phyloP scores from a whole-genome alignment of 495 filamentous ascomycete species.

The Neurospora hispaniola region DNA sequence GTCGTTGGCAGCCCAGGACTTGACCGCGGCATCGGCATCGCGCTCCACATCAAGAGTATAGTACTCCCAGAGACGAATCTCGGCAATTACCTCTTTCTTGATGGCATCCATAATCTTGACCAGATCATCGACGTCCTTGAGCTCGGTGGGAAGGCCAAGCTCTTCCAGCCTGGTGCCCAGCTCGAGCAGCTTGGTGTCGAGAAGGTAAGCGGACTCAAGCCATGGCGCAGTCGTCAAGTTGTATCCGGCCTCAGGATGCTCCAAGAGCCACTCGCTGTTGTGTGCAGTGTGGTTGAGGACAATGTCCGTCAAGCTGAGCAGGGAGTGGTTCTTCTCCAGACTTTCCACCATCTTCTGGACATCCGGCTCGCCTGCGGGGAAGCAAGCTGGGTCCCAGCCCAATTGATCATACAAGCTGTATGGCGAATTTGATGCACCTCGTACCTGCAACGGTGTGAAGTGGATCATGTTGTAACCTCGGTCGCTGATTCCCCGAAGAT shows the following conservation, averaged over 20 bases:
- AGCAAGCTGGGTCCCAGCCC: constrained; percentile 68
- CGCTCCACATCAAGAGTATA: constrained; percentile 73
- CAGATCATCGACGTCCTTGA: constrained; percentile 65
- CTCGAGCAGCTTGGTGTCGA: constrained; percentile 75
- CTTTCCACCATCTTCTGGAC: constrained; percentile 62
- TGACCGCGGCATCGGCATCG: constrained; percentile 55
- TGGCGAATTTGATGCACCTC: constrained; percentile 86
- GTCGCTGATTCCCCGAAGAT: constrained; percentile 74
- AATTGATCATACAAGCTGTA: constrained; percentile 95
- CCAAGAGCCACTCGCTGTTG: constrained; percentile 88
- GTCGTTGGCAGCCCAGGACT: constrained; percentile 57
- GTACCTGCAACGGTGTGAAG: constrained; percentile 85
- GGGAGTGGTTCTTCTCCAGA: constrained; percentile 74
- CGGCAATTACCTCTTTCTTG: constrained; percentile 66
- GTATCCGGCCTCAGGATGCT: constrained; percentile 93
- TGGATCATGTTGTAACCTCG: constrained; percentile 98
- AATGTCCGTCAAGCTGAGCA: constrained; percentile 89
- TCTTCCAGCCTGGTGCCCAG: constrained; percentile 58
- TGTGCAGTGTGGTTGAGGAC: constrained; percentile 98
- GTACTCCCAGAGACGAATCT: constrained; percentile 82
- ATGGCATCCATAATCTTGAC: constrained; percentile 72
- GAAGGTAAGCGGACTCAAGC: constrained; percentile 75
- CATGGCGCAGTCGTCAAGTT: constrained; percentile 89
- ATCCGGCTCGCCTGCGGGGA: constrained; percentile 82
- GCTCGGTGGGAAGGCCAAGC: constrained; percentile 61